Evolutionary conservation across 257 asterid species (phyloP).

Genomic region (Scutellaria galericulata): DNA sequence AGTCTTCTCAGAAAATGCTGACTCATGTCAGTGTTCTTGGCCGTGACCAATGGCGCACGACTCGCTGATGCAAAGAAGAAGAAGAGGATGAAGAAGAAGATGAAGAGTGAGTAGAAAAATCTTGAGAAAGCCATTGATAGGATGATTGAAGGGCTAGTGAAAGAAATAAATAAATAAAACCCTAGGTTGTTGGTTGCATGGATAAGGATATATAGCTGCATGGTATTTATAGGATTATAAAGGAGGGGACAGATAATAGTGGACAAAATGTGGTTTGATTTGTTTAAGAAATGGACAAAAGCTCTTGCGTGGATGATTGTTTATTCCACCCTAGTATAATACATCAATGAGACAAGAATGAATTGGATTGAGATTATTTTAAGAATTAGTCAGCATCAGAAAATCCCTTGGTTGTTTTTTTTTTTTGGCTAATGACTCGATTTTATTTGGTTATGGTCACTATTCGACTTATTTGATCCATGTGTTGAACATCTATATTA

Average conservation of each 20-base stretch:
- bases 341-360: conserved; percentile 20
- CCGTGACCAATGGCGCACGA: conserved; percentile 28
- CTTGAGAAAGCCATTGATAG: conserved; percentile 45
- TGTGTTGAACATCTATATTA: neutral
- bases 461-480: neutral
- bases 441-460: neutral
- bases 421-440: conserved; percentile 20
- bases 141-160: neutral
- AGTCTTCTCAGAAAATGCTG: conserved; percentile 32
- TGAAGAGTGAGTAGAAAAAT: conserved; percentile 30
- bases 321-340: conserved; percentile 32
- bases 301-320: conserved; percentile 46
- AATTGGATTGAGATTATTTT: conserved; percentile 14
- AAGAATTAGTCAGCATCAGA: conserved; percentile 6
- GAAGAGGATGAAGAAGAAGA: conserved; percentile 20
- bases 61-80: conserved; percentile 31
- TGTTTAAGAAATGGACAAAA: conserved; percentile 46
- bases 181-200: conserved; percentile 39
- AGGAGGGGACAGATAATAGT: conserved; percentile 49
- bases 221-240: conserved; percentile 45
- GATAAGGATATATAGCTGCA: conserved; percentile 33
- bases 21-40: neutral
- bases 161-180: neutral
- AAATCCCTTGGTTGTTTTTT: conserved; percentile 27
- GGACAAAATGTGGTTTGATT: conserved; percentile 54